These are phyloP conservation scores for Xylaria hypoxylon DNA, from an alignment of 2,329 filamentous ascomycete genomes.

Conservation along the genomic window DNA sequence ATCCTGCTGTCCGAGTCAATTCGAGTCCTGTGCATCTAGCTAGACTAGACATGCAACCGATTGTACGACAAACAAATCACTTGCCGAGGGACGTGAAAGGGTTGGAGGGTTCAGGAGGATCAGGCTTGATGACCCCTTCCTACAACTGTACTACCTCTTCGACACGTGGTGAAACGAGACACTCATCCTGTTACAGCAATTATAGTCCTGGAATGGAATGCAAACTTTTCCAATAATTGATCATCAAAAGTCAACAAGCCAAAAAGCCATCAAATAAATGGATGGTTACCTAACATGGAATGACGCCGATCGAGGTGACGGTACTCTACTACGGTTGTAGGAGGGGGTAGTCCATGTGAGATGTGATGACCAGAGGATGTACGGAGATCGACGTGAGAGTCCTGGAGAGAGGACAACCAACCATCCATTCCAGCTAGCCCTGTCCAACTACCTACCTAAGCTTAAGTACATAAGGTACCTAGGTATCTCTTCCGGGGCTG, in stretches of 20 bases:
- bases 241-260: slow-evolving; percentile 5
- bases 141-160: background rate
- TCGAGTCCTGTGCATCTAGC: slow-evolving; percentile 4
- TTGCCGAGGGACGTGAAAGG: slow-evolving; percentile 2
- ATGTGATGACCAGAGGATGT: slow-evolving; percentile 12
- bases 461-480: too few species aligned
- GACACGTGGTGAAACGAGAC: slow-evolving; percentile 29
- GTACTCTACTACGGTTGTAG: background rate
- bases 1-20: slow-evolving; percentile 25
- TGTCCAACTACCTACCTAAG: background rate
- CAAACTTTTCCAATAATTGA: slow-evolving; percentile 15
- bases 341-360: slow-evolving; percentile 10
- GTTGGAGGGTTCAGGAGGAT: slow-evolving; percentile 16
- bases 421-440: background rate
- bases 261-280: background rate
- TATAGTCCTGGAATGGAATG: background rate
- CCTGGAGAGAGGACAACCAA: too few species aligned
- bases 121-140: slow-evolving; percentile 5
- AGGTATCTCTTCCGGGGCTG: too few species aligned
- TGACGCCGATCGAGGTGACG: slow-evolving; percentile 1
- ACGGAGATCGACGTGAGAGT: background rate
- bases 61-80: slow-evolving; percentile 11
- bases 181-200: slow-evolving; percentile 2
- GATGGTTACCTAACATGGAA: slow-evolving; percentile 4
- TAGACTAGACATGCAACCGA: background rate